Evolutionary conservation across 805 yeast genomes (phyloP).

Genomic region (Metschnikowia similis): DNA sequence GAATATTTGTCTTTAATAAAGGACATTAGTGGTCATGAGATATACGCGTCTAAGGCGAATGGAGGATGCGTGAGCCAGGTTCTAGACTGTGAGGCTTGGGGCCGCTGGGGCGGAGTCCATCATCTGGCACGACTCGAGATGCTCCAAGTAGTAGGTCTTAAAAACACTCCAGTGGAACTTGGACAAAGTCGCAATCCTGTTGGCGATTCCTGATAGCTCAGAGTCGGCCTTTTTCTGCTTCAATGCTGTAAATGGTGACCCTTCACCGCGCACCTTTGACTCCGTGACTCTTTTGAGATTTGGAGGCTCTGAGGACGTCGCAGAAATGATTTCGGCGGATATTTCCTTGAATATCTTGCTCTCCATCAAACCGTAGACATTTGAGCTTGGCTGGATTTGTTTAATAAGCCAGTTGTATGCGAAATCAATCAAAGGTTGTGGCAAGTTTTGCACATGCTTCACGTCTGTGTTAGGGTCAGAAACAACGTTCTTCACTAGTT

Average conservation of each 20-base stretch:
- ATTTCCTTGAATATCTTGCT: constrained; percentile 51
- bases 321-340: background rate
- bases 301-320: background rate
- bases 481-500: constrained; percentile 45
- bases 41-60: background rate
- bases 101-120: background rate
- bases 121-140: constrained; percentile 5
- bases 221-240: constrained; percentile 18
- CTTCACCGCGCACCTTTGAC: constrained; percentile 3
- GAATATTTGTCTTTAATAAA: background rate
- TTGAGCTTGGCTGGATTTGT: constrained; percentile 80
- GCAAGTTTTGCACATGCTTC: constrained; percentile 19
- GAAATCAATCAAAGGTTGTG: constrained; percentile 49
- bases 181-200: constrained; percentile 59
- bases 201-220: constrained; percentile 56
- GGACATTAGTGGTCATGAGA: background rate
- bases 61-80: background rate
- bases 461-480: constrained; percentile 13
- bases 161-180: constrained; percentile 84
- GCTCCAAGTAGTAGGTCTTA: constrained; percentile 59
- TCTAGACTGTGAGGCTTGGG: background rate
- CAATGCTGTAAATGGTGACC: constrained; percentile 4
- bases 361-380: constrained; percentile 74
- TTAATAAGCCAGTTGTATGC: constrained; percentile 76
- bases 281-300: constrained; percentile 3